Conservation (phyloP, 140 eudicot species). For the Ambrosia hybrid region DNA sequence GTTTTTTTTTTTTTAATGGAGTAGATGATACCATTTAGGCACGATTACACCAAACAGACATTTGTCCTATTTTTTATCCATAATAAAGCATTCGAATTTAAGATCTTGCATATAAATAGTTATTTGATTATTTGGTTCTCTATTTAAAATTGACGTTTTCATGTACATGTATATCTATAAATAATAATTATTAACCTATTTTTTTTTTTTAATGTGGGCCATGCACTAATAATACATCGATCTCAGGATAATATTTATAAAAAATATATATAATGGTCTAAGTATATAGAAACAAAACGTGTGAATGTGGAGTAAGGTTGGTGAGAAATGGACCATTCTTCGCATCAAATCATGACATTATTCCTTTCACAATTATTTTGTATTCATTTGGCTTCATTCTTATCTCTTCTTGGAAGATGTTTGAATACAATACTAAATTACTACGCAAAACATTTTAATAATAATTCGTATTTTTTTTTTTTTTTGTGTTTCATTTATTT, state of each 20-base stretch:
- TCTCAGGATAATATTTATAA: neutral
- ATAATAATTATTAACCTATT: neutral
- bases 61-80: too few relatives aligned
- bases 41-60: too few relatives aligned
- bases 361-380: neutral
- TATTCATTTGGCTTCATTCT: neutral
- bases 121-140: neutral
- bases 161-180: neutral
- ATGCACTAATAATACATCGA: neutral
- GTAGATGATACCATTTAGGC: too few relatives aligned
- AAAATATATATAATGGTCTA: neutral
- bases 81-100: too few relatives aligned
- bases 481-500: too few relatives aligned
- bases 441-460: neutral
- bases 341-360: neutral
- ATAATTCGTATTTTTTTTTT: too few relatives aligned
- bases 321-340: slow-evolving; percentile 5
- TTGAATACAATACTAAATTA: neutral
- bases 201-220: neutral
- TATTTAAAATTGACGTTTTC: neutral
- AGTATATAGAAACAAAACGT: neutral
- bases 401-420: neutral
- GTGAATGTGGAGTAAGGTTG: neutral
- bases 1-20: too few relatives aligned
- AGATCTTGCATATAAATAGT: too few relatives aligned